phyloP scores from a whole-genome alignment of 2,329 filamentous ascomycete species.

The Aspergillus brunneoviolaceus region DNA sequence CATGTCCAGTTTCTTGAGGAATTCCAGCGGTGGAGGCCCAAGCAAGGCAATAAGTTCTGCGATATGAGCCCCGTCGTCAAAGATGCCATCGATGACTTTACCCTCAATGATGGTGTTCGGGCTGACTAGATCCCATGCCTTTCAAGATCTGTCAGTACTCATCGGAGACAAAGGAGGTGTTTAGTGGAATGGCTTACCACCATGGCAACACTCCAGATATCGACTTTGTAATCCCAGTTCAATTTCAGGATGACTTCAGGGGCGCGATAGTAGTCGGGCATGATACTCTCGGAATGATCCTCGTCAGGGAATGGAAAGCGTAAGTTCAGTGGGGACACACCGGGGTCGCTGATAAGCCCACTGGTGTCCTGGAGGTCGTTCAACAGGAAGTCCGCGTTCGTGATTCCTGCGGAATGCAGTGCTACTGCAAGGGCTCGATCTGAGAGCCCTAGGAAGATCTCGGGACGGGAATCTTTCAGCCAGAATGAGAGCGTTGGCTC shows the following conservation, averaged over 20 bases:
- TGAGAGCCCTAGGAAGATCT: no score
- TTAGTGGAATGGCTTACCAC: background rate
- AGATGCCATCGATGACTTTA: slow-evolving; percentile 18
- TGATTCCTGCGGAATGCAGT: no score
- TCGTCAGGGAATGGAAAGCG: slow-evolving; percentile 12
- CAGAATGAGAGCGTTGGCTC: no score
- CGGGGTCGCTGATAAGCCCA: no score
- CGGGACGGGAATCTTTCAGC: no score
- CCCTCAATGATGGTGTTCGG: slow-evolving; percentile 8
- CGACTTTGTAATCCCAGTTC: background rate
- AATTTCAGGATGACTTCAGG: background rate
- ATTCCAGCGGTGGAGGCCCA: slow-evolving; percentile 16
- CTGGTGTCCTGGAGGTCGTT: no score
- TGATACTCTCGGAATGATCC: slow-evolving; percentile 20
- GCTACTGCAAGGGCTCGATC: no score
- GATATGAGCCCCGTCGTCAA: slow-evolving; percentile 23
- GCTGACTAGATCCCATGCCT: slow-evolving; percentile 8
- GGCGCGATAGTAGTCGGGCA: background rate
- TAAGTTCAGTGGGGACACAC: no score
- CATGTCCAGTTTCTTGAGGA: slow-evolving; percentile 16
- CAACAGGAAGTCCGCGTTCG: no score
- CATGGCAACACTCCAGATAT: slow-evolving; percentile 1
- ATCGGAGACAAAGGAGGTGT: background rate
- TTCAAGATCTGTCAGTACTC: background rate
- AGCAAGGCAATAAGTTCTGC: slow-evolving; percentile 25